Conservation (phyloP, 345 rosid species). For the Adansonia digitata region DNA sequence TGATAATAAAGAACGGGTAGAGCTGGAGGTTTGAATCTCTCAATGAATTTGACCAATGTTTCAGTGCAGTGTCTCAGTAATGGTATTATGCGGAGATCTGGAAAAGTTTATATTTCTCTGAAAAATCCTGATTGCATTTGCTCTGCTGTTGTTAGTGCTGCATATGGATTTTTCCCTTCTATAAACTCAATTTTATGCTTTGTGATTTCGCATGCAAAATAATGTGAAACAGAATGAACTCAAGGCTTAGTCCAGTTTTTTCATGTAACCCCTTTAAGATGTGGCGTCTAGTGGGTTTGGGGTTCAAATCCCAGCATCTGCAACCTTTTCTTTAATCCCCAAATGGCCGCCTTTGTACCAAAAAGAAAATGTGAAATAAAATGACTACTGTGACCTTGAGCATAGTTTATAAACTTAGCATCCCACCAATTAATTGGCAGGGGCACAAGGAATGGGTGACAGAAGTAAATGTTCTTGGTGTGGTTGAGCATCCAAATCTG, state of each 20-base stretch:
- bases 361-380: too few species aligned
- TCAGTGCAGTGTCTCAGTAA: neutral
- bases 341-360: too few species aligned
- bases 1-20: neutral
- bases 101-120: neutral
- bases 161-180: neutral
- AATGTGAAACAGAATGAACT: neutral
- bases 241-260: too few species aligned
- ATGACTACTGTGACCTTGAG: neutral
- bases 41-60: neutral
- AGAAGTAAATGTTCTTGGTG: conserved; percentile 85
- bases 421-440: conserved; percentile 34
- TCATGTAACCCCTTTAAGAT: too few species aligned
- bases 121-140: neutral
- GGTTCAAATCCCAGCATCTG: too few species aligned
- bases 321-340: too few species aligned
- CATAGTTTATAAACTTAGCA: neutral
- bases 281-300: too few species aligned
- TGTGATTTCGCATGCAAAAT: neutral
- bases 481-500: conserved; percentile 83
- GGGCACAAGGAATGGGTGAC: conserved; percentile 96
- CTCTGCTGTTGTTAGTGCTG: neutral
- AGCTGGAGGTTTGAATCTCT: neutral
- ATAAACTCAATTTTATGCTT: neutral
- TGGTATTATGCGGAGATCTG: neutral